These are phyloP conservation scores for Cubamyces lactineus DNA, from an alignment of 768 basidiomycete genomes.

Conservation along the genomic window DNA sequence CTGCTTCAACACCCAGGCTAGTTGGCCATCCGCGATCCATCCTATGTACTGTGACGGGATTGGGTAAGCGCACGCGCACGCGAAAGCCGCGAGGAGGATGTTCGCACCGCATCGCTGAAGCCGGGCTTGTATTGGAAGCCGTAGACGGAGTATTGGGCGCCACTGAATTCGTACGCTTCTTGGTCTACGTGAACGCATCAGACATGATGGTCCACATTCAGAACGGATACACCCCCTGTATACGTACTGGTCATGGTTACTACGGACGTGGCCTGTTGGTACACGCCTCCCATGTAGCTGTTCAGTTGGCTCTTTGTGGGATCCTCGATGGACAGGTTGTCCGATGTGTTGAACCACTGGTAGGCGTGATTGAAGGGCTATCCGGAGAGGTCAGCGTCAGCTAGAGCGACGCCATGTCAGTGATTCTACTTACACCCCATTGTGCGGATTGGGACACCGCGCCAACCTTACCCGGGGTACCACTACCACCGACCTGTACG, in stretches of 20 bases:
- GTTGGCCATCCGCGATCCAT: slow-evolving; percentile 68
- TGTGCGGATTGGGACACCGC: slow-evolving; percentile 76
- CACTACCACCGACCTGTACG: slow-evolving; percentile 73
- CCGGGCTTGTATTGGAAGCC: slow-evolving; percentile 84
- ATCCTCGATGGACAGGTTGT: slow-evolving; percentile 62
- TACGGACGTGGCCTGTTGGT: slow-evolving; percentile 69
- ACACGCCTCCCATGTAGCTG: slow-evolving; percentile 72
- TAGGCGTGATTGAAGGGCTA: slow-evolving; percentile 82
- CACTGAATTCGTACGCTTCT: slow-evolving; percentile 62
- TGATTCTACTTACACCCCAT: slow-evolving; percentile 59
- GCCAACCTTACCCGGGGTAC: not conserved
- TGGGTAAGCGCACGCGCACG: not conserved
- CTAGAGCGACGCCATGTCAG: not conserved
- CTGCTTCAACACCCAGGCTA: slow-evolving; percentile 72
- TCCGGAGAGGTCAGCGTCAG: not conserved
- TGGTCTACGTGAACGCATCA: slow-evolving; percentile 49
- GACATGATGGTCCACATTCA: no score
- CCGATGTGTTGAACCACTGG: slow-evolving; percentile 64
- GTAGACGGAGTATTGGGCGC: slow-evolving; percentile 67
- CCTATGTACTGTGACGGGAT: slow-evolving; percentile 61
- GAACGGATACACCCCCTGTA: not conserved
- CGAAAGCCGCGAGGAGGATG: not conserved
- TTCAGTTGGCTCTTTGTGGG: slow-evolving; percentile 56
- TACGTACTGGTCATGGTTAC: slow-evolving; percentile 41
- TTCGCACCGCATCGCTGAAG: slow-evolving; percentile 56